Base-by-base conservation (phyloP, 352 stramenopile genomes). In the Phytophthora cryptogea region DNA sequence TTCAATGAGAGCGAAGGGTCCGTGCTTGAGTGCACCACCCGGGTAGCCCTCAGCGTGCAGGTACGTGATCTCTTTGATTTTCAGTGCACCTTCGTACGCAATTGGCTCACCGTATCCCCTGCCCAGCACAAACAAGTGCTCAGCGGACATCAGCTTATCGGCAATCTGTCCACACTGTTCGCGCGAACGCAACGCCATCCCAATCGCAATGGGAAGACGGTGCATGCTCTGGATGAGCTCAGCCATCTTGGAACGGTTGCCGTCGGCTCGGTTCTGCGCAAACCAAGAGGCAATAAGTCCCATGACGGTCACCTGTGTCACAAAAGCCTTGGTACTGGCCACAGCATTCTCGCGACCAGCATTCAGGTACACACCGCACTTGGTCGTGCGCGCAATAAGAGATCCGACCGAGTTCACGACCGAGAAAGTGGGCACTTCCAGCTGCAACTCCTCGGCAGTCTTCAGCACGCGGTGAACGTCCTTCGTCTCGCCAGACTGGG, bases 41-140 rank as follows among this genome's bases (percentile, higher is more conserved):
- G 94, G 92, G 78, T 99, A 99, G 27, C 97, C 97, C 63, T 99
- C 97, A 27, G 97, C 97, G 66, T 99, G 97, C 36, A 99, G 70
- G 66, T 99, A 99, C 53, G 93, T 98, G 76, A 99, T 98, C 82
- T 99, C 97, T 78, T 99, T 99, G 54, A 99, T 98, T 78, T 99
- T 99, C 16, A 99, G 74, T 16, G 97, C 97, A 33, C 97, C 97
- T 84, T 99, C 96, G 61, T 96, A 92, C 14, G 97, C 97, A 47
- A 98, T 97, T 5, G 96, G 94, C 67, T 98, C 92, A 44, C 80
- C 92, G 59, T 96, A 98, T 45, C 91, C 94, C 60, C 97, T 95
- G 26, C 96, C 96, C 8, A 99, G 71, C 40, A 99, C 88, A 71
- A 99, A 99, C 14, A 97, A 78, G 68, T 98, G 94, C 60, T 98